Conservation (phyloP, 1,139 yeast genomes). For the Petasospora fabianii region DNA sequence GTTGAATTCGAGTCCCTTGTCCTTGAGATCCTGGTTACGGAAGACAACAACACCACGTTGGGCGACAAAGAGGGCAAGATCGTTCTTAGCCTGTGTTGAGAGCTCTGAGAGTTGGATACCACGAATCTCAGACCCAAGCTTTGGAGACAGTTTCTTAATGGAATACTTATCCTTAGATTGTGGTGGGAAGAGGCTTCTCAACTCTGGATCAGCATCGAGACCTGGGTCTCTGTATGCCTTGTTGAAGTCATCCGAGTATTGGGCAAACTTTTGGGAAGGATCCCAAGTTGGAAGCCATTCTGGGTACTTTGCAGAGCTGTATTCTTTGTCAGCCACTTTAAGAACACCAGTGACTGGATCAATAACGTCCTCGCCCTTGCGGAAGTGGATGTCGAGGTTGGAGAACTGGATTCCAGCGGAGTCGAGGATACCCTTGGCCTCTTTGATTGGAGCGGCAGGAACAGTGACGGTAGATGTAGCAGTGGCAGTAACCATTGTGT, state of each 20-base stretch:
- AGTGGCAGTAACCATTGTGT: no score
- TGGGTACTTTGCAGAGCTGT: slow-evolving; percentile 18
- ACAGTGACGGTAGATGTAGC: slow-evolving; percentile 2
- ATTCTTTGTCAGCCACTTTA: slow-evolving; percentile 21
- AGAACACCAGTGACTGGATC: slow-evolving; percentile 22
- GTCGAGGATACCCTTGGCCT: neutral
- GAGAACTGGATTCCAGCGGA: neutral
- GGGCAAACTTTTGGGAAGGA: slow-evolving; percentile 35
- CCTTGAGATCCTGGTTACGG: slow-evolving; percentile 61
- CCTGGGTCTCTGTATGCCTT: slow-evolving; percentile 47
- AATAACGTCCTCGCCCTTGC: slow-evolving; percentile 25
- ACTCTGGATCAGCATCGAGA: slow-evolving; percentile 50
- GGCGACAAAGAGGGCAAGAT: slow-evolving; percentile 60
- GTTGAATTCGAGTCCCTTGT: slow-evolving; percentile 51
- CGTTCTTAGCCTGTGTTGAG: slow-evolving; percentile 51
- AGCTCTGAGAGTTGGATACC: slow-evolving; percentile 59
- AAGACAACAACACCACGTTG: slow-evolving; percentile 67
- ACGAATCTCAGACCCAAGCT: slow-evolving; percentile 58
- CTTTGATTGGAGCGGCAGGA: neutral
- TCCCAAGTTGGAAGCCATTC: slow-evolving; percentile 52
- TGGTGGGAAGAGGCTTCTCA: slow-evolving; percentile 47
- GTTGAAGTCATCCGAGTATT: slow-evolving; percentile 43
- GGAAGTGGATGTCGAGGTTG: slow-evolving; percentile 24
- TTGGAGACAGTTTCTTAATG: slow-evolving; percentile 37
- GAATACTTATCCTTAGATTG: slow-evolving; percentile 4